Evolutionary conservation across 257 asterid species (phyloP).

Genomic region (Nicotiana tomentosiformis): DNA sequence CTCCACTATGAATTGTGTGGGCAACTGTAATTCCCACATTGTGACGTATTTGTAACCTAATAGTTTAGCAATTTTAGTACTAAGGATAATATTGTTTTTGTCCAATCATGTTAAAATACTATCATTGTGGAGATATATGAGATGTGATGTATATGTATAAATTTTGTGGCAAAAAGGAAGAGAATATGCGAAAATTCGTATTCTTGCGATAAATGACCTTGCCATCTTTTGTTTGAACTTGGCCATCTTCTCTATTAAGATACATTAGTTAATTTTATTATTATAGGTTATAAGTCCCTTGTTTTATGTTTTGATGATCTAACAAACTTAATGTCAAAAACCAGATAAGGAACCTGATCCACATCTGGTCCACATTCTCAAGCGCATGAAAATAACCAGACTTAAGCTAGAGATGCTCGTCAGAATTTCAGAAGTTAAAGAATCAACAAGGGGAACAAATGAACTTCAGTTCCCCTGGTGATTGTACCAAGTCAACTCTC

Average conservation of each 20-base stretch:
- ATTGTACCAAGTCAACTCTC: too few species aligned
- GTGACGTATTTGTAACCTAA: background rate
- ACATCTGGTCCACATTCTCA: too few species aligned
- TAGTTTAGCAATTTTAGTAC: background rate
- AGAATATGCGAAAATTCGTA: background rate
- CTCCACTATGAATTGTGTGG: slow-evolving; percentile 5
- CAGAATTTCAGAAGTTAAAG: too few species aligned
- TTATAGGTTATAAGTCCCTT: too few species aligned
- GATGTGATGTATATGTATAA: background rate
- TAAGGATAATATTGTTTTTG: background rate
- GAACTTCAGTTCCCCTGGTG: too few species aligned
- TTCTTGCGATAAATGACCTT: background rate
- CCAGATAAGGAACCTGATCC: too few species aligned
- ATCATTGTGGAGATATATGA: background rate
- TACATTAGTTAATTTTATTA: background rate
- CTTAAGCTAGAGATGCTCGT: too few species aligned
- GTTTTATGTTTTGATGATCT: too few species aligned
- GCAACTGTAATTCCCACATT: background rate
- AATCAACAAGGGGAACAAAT: too few species aligned
- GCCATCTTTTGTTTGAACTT: background rate
- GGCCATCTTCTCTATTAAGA: background rate
- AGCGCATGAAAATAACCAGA: too few species aligned
- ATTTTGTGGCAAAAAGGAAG: background rate
- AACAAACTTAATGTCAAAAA: too few species aligned
- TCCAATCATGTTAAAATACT: background rate